phyloP scores from a whole-genome alignment of 345 rosid genomes.

The Tarenaya hassleriana region DNA sequence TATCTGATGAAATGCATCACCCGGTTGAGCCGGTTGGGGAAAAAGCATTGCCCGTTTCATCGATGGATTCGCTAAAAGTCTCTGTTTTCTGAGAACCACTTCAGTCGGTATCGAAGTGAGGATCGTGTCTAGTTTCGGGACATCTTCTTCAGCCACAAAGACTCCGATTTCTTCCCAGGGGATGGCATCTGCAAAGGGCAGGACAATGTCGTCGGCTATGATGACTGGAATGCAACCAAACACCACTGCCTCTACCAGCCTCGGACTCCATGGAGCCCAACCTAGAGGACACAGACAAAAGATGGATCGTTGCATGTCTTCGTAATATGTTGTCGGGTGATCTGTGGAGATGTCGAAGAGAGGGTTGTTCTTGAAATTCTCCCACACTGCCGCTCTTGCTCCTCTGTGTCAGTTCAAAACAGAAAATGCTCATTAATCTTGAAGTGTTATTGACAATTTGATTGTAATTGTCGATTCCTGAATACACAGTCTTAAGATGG shows the following conservation, averaged over 20 bases:
- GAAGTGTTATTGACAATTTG: slow-evolving; percentile 6
- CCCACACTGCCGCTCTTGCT: slow-evolving; percentile 99
- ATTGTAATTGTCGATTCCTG: neutral
- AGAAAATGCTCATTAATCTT: slow-evolving; percentile 9
- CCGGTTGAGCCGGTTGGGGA: slow-evolving; percentile 88
- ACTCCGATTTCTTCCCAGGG: slow-evolving; percentile 99
- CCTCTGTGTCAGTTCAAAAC: slow-evolving; percentile 44
- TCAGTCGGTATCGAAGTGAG: slow-evolving; percentile 72
- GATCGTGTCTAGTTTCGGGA: slow-evolving; percentile 69
- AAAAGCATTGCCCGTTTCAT: slow-evolving; percentile 92
- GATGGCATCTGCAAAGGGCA: slow-evolving; percentile 95
- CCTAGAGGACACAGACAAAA: slow-evolving; percentile 95
- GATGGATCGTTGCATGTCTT: slow-evolving; percentile 93
- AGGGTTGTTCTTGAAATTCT: slow-evolving; percentile 89
- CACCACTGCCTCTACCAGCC: slow-evolving; percentile 96
- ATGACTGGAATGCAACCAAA: slow-evolving; percentile 97
- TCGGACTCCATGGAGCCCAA: slow-evolving; percentile 99
- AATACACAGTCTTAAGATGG: neutral
- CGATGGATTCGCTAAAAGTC: slow-evolving; percentile 89
- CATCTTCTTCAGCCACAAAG: slow-evolving; percentile 81
- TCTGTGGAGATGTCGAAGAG: slow-evolving; percentile 92
- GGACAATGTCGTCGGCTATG: slow-evolving; percentile 88
- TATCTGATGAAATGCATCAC: slow-evolving; percentile 96
- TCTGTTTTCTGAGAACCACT: slow-evolving; percentile 77
- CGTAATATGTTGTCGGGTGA: slow-evolving; percentile 89